These are phyloP conservation scores for Tilletiopsis washingtonensis DNA, from an alignment of 1,284 basidiomycete genomes.

Conservation along the genomic window DNA sequence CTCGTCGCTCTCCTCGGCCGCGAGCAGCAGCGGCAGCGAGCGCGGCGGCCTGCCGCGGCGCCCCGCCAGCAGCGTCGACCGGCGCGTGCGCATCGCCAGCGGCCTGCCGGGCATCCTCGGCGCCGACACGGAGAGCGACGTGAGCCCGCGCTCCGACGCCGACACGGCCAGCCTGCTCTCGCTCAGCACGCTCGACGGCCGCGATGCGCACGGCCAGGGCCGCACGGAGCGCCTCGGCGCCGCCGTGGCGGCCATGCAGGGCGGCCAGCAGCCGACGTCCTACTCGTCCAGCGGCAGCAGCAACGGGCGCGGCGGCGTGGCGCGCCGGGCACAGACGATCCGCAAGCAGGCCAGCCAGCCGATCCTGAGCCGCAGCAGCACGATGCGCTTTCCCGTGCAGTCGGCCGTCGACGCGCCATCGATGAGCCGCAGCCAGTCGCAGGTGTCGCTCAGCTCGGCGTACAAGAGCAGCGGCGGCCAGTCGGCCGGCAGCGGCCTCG, in stretches of 20 bases:
- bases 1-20: not conserved
- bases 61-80: not conserved
- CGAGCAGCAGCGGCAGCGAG: not conserved
- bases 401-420: not conserved
- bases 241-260: constrained; percentile 13
- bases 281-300: constrained; percentile 12
- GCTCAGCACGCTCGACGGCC: not conserved
- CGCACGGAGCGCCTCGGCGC: constrained; percentile 19
- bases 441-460: constrained; percentile 12
- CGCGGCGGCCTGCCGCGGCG: not conserved
- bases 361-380: constrained; percentile 3
- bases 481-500: constrained; percentile 20
- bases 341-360: constrained; percentile 20
- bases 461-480: constrained; percentile 1
- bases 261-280: constrained; percentile 8
- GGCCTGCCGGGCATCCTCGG: constrained; percentile 26
- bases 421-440: constrained; percentile 17
- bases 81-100: constrained; percentile 30
- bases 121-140: constrained; percentile 9
- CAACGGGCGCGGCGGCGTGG: constrained; percentile 2
- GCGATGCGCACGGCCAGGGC: not conserved
- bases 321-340: constrained; percentile 1
- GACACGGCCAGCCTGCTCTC: constrained; percentile 1
- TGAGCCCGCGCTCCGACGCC: not conserved
- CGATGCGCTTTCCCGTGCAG: not conserved